Percentiles rank a stretch among this genome's conserved stretches.
phyloP scores from a whole-genome alignment of 768 basidiomycete species.

The Phaeolepiota aurea region DNA sequence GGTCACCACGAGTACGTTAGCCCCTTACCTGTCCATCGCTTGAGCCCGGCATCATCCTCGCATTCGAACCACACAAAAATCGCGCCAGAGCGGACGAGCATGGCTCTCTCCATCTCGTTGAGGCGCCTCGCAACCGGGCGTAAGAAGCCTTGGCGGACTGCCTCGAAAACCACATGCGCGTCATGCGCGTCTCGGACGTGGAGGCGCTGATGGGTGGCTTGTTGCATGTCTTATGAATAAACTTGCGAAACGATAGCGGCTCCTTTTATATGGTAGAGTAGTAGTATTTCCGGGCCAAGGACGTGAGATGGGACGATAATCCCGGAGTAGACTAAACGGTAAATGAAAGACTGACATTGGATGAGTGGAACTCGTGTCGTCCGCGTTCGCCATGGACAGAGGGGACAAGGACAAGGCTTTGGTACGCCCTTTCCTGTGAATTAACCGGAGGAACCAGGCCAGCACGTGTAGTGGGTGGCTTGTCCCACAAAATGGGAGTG shows the following conservation, averaged over 20 bases:
- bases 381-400: constrained; percentile 16
- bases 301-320: constrained; percentile 17
- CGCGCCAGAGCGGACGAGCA: constrained; percentile 48
- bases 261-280: constrained; percentile 17
- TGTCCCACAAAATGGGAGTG: constrained; percentile 14
- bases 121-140: constrained; percentile 45
- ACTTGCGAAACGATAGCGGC: constrained; percentile 3
- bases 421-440: constrained; percentile 19
- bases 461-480: constrained; percentile 15
- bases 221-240: constrained; percentile 33
- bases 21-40: constrained; percentile 50
- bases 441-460: constrained; percentile 14
- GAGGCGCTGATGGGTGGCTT: constrained; percentile 55
- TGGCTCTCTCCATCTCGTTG: constrained; percentile 51
- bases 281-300: constrained; percentile 10
- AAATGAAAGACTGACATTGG: constrained; percentile 7
- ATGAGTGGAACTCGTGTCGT: constrained; percentile 8
- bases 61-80: constrained; percentile 68
- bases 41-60: constrained; percentile 56
- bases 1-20: background rate
- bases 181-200: constrained; percentile 61
- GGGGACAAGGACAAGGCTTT: constrained; percentile 21
- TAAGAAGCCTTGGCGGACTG: constrained; percentile 48
- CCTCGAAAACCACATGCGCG: constrained; percentile 60
- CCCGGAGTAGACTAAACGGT: constrained; percentile 8